Conservation (phyloP, 345 rosid species). For the Firmiana major region DNA sequence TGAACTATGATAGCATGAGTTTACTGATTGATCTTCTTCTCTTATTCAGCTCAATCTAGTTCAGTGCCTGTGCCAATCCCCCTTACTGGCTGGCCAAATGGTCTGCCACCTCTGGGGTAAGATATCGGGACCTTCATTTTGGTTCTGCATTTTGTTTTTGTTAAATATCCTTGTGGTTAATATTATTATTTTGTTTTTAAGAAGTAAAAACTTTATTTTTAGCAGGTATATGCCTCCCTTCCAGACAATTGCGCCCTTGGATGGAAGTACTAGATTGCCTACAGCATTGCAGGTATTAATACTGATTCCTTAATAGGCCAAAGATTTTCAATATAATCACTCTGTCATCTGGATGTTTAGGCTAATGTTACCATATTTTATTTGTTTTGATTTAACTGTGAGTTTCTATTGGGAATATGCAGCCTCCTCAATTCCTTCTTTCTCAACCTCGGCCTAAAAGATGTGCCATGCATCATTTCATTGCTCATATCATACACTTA, state of each 20-base stretch:
- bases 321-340: background rate
- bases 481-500: constrained; percentile 50
- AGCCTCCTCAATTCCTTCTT: constrained; percentile 26
- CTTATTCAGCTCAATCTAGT: constrained; percentile 36
- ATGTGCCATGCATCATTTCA: constrained; percentile 51
- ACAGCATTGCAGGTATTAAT: constrained; percentile 32
- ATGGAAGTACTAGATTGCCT: constrained; percentile 29
- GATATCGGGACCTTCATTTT: constrained; percentile 7
- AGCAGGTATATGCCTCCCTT: constrained; percentile 36
- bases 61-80: constrained; percentile 35
- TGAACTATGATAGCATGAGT: constrained; percentile 1
- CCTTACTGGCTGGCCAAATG: constrained; percentile 31
- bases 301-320: background rate
- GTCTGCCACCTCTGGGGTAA: constrained; percentile 42
- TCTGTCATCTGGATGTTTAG: background rate
- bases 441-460: constrained; percentile 47
- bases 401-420: constrained; percentile 3
- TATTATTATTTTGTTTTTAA: background rate
- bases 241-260: constrained; percentile 31
- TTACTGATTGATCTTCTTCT: constrained; percentile 5
- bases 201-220: background rate
- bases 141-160: constrained; percentile 13
- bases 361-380: background rate
- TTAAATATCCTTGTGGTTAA: background rate
- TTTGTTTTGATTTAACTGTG: background rate